These are phyloP conservation scores for Saraca asoca DNA, from an alignment of 331 rosid species.

Conservation along the genomic window DNA sequence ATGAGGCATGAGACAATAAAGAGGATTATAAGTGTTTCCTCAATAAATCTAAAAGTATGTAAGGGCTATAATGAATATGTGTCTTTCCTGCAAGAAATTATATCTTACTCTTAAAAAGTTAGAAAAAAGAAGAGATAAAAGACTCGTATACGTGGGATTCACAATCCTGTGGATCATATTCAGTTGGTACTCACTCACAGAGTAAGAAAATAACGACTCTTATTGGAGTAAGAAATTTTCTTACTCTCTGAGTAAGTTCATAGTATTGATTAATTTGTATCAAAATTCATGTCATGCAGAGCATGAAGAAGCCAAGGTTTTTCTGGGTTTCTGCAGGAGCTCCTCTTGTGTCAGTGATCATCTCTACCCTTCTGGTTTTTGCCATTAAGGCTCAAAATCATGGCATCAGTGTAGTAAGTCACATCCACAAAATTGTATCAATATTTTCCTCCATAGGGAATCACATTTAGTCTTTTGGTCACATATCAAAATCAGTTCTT, in stretches of 20 bases:
- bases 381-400: conserved; percentile 57
- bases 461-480: neutral
- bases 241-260: neutral
- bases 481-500: conserved; percentile 1
- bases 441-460: neutral
- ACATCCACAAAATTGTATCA: neutral
- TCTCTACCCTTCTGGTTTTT: conserved; percentile 66
- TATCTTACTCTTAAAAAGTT: too few relatives aligned
- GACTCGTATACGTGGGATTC: too few relatives aligned
- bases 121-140: too few relatives aligned
- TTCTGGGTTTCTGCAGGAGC: conserved; percentile 97
- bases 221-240: too few relatives aligned
- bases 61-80: neutral
- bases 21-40: neutral
- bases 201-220: too few relatives aligned
- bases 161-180: too few relatives aligned
- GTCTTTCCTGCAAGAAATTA: neutral
- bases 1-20: neutral
- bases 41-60: neutral
- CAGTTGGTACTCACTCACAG: too few relatives aligned
- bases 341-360: conserved; percentile 70
- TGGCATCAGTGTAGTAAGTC: conserved; percentile 70
- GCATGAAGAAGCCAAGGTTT: conserved; percentile 58
- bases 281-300: conserved; percentile 37
- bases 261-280: conserved; percentile 16